Conservation (phyloP, 1,284 basidiomycete species). For the Termitomyces sp. region DNA sequence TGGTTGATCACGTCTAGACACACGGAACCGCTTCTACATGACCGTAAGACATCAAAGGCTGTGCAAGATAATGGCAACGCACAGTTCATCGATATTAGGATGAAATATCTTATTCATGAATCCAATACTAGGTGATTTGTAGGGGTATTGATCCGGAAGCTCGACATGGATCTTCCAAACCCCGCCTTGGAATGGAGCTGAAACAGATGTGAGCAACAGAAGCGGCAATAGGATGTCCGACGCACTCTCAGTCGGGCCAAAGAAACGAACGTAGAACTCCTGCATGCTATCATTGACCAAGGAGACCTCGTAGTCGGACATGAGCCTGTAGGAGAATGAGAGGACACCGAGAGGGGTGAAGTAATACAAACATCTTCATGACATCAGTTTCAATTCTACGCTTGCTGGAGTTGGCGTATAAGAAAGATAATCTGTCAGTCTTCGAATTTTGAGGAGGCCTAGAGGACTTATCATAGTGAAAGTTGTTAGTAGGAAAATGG, state of each 20-base stretch:
- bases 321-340: slow-evolving; percentile 53
- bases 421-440: slow-evolving; percentile 14
- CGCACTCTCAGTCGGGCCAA: slow-evolving; percentile 92
- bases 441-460: slow-evolving; percentile 6
- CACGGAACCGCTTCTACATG: slow-evolving; percentile 82
- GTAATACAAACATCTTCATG: slow-evolving; percentile 82
- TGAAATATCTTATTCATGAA: slow-evolving; percentile 99
- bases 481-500: slow-evolving; percentile 33
- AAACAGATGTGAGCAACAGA: slow-evolving; percentile 9
- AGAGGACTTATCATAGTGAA: slow-evolving; percentile 25
- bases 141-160: slow-evolving; percentile 98
- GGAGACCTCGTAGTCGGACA: slow-evolving; percentile 96
- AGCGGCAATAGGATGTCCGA: background rate
- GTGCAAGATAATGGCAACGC: slow-evolving; percentile 24
- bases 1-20: slow-evolving; percentile 97
- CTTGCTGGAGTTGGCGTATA: slow-evolving; percentile 54
- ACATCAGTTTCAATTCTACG: slow-evolving; percentile 98
- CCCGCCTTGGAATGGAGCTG: slow-evolving; percentile 93
- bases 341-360: slow-evolving; percentile 3
- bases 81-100: slow-evolving; percentile 97
- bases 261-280: slow-evolving; percentile 96
- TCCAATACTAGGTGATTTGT: slow-evolving; percentile 97
- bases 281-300: slow-evolving; percentile 99
- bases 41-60: slow-evolving; percentile 10
- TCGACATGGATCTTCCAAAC: slow-evolving; percentile 99